Evolutionary conservation across 495 filamentous ascomycete species (phyloP).

Genomic region (Neurospora discreta): DNA sequence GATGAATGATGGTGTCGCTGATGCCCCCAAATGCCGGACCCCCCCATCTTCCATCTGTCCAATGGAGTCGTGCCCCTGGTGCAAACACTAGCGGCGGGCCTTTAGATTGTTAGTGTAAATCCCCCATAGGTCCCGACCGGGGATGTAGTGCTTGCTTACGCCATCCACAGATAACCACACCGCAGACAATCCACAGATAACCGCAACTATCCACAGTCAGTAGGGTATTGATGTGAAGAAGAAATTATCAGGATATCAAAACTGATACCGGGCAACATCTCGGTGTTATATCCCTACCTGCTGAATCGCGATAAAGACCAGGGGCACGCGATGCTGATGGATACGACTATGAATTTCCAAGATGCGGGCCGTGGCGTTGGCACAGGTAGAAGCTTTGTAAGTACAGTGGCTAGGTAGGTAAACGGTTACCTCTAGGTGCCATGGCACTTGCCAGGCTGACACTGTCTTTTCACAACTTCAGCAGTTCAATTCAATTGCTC

Average conservation of each 20-base stretch:
- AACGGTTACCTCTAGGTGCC: too few species aligned
- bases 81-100: not conserved
- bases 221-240: not conserved
- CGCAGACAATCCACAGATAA: not conserved
- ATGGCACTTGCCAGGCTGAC: too few species aligned
- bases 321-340: not conserved
- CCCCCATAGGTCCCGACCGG: not conserved
- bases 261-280: not conserved
- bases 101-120: not conserved
- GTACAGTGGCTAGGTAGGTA: too few species aligned
- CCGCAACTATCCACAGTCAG: not conserved
- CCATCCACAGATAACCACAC: not conserved
- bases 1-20: not conserved
- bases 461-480: not conserved
- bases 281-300: not conserved
- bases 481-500: not conserved
- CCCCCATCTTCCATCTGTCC: not conserved
- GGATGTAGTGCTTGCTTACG: not conserved
- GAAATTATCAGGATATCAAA: not conserved
- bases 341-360: not conserved
- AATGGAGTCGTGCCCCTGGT: not conserved
- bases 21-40: not conserved
- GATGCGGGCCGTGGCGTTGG: too few species aligned
- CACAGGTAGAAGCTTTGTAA: too few species aligned
- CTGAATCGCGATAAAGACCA: not conserved